Evolutionary conservation across 1,284 basidiomycete species (phyloP).

Genomic region (Puccinia hordei): DNA sequence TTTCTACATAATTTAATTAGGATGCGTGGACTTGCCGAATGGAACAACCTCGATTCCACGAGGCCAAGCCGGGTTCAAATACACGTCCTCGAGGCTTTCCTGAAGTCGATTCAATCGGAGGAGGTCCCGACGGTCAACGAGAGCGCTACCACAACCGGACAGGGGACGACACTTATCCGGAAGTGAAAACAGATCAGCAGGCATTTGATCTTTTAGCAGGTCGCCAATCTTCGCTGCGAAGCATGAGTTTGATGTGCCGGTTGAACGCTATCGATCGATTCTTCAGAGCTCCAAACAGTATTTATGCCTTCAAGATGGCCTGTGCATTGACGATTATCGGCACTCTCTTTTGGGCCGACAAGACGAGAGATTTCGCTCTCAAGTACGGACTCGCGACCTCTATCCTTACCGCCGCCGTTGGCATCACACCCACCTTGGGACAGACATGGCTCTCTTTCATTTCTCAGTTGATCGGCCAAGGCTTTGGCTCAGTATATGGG

Average conservation of each 20-base stretch:
- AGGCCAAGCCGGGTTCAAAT: slow-evolving; percentile 56
- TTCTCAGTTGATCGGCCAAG: slow-evolving; percentile 58
- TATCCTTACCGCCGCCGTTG: slow-evolving; percentile 59
- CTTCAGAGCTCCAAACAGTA: slow-evolving; percentile 55
- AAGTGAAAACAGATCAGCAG: slow-evolving; percentile 55
- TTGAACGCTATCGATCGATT: slow-evolving; percentile 56
- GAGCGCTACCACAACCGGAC: neutral
- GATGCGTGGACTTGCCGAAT: slow-evolving; percentile 10
- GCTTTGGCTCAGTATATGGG: slow-evolving; percentile 51
- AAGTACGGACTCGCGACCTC: slow-evolving; percentile 58
- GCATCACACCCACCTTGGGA: slow-evolving; percentile 58
- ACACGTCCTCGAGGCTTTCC: slow-evolving; percentile 58
- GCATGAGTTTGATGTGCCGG: slow-evolving; percentile 54
- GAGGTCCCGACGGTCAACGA: neutral
- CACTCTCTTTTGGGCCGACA: slow-evolving; percentile 54
- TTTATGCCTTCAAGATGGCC: slow-evolving; percentile 59
- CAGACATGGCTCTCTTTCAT: slow-evolving; percentile 59
- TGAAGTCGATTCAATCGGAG: neutral
- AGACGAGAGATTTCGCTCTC: slow-evolving; percentile 58
- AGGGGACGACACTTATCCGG: slow-evolving; percentile 49
- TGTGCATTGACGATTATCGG: slow-evolving; percentile 58
- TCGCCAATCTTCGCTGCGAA: slow-evolving; percentile 52
- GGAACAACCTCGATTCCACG: slow-evolving; percentile 21
- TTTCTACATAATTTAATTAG: slow-evolving; percentile 15
- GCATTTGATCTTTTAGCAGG: slow-evolving; percentile 58